phyloP scores from a whole-genome alignment of 1,284 basidiomycete species.

The Sanghuangporus sanghuang region DNA sequence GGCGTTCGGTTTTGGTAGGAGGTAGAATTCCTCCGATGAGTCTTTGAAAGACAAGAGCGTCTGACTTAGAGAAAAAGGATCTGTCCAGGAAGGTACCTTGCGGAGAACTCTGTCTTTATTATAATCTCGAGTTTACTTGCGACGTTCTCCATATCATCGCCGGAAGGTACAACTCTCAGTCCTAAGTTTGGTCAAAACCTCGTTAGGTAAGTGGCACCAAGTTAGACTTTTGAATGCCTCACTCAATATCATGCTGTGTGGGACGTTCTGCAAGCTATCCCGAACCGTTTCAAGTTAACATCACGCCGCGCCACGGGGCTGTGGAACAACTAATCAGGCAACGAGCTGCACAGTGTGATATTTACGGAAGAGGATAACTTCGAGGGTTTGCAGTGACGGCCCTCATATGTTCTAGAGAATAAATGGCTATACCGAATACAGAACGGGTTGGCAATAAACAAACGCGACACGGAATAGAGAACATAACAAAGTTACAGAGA shows the following conservation, averaged over 20 bases:
- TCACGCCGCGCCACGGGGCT: background rate
- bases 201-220: background rate
- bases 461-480: no score
- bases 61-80: conserved; percentile 15
- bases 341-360: background rate
- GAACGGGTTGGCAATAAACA: no score
- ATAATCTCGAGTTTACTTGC: conserved; percentile 39
- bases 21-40: background rate
- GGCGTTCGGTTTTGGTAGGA: conserved; percentile 5
- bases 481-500: no score
- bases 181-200: background rate
- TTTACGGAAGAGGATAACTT: no score
- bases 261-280: background rate
- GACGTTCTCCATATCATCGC: conserved; percentile 32
- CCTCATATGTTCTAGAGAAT: no score
- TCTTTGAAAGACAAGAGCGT: background rate
- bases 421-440: no score
- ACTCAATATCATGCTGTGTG: no score
- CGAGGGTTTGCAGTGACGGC: no score
- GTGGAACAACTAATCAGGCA: background rate
- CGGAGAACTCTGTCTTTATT: conserved; percentile 44
- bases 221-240: background rate
- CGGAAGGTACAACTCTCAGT: background rate
- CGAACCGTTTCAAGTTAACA: background rate
- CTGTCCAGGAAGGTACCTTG: conserved; percentile 39